These are phyloP conservation scores for Sordariomycetes sp. DNA, from an alignment of 2,329 filamentous ascomycete species.

Conservation along the genomic window DNA sequence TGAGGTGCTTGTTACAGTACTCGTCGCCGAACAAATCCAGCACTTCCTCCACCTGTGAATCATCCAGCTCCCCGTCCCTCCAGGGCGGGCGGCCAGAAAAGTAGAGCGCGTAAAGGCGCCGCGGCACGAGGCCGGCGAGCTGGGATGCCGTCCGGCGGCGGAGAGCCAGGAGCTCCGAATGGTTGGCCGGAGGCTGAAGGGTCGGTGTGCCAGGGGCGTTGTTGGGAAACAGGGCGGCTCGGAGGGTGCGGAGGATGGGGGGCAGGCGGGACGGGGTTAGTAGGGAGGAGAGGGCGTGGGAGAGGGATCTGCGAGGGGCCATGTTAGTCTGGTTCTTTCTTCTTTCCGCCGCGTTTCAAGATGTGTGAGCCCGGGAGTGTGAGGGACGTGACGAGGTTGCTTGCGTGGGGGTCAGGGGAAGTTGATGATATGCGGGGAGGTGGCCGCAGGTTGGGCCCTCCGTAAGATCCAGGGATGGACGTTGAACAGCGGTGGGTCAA, in stretches of 20 bases:
- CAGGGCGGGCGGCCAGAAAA: constrained; percentile 27
- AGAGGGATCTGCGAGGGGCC: constrained; percentile 38
- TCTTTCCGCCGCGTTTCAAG: background rate
- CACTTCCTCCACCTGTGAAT: constrained; percentile 48
- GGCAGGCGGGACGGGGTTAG: constrained; percentile 57
- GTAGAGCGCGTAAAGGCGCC: constrained; percentile 35
- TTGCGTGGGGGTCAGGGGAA: background rate
- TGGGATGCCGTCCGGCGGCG: constrained; percentile 57
- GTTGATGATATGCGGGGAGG: background rate
- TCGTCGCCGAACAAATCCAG: constrained; percentile 66
- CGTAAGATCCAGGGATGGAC: background rate
- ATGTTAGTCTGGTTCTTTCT: background rate
- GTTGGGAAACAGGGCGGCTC: constrained; percentile 76
- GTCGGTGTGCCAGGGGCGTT: constrained; percentile 61
- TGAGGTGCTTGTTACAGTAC: constrained; percentile 87
- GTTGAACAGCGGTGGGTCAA: background rate
- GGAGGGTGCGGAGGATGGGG: constrained; percentile 57
- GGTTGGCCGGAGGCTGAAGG: constrained; percentile 47
- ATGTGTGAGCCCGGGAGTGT: background rate
- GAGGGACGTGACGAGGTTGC: background rate
- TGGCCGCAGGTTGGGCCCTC: background rate
- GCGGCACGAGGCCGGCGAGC: constrained; percentile 37
- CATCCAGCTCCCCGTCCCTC: constrained; percentile 31
- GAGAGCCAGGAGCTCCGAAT: constrained; percentile 49
- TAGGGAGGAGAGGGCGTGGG: constrained; percentile 44